Evolutionary conservation across 2,329 filamentous ascomycete species (phyloP), one percentile per base, ranked within the genome.

Genomic region (Akanthomyces lecanii): DNA sequence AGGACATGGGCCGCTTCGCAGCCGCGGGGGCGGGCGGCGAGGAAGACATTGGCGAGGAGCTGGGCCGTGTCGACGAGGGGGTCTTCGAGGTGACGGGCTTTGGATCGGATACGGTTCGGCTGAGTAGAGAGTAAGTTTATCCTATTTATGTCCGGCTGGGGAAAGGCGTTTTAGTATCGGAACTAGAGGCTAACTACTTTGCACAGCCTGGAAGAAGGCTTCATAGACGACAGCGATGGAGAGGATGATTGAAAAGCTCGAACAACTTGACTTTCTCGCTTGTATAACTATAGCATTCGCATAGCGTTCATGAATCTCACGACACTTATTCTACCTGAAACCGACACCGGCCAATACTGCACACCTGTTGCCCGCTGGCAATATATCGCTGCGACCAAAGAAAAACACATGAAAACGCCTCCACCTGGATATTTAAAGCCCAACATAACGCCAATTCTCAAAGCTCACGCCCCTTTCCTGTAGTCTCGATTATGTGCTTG

Each of bases 71-170:
- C 28, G 40, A 40, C 28, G 25, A 40, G 30, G 77, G 76, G 65
- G 44, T 11, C 23, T 68, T 18, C 69, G 67, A 10, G 72, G 76
- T 71, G 83, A 85, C 65, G 81, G 59, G 51, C 5, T 62, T 55
- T 6, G 42, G 21, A n/a, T 38, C 42, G 18, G 50, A 80, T 54
- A 77, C 81, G 50, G 79, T 85, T 68, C 81, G 92, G 66, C 70
- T 96, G 65, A 94, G 91, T 73, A 81, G 91, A 76, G 92, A 96
- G 78, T 86, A 75, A 73, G 82, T 78, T 23, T 3, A 36, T 30
- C 42, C 8, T 25, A 21, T 21, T 23, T 18, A 30, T 12, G n/a
- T 40, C n/a, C 11, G 10, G 4, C 5, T 18, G 5, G 5, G 7
- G 14, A 11, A 14, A 18, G 33, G 10, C 3, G 10, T 10, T 4